phyloP scores from a whole-genome alignment of 1,139 yeast genomes.

The Blastobotrys apis region DNA sequence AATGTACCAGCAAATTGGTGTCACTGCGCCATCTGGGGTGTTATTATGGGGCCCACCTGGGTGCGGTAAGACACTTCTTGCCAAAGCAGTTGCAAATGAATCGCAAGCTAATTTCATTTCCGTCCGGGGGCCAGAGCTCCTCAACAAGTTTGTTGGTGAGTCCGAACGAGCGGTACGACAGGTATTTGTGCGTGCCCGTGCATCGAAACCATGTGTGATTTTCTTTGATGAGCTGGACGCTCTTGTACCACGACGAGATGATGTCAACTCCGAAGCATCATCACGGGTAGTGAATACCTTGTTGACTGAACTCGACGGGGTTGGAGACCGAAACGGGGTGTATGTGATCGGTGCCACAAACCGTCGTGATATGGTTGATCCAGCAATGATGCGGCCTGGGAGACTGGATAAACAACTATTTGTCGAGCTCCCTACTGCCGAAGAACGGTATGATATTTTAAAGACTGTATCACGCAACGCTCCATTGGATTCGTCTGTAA shows the following conservation, averaged over 20 bases:
- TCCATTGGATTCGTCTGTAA: constrained; percentile 64
- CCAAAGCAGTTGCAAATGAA: constrained; percentile 92
- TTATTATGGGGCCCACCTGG: constrained; percentile 99
- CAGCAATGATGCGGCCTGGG: constrained; percentile 97
- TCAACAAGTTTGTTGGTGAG: constrained; percentile 93
- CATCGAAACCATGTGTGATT: constrained; percentile 87
- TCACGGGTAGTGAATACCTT: constrained; percentile 92
- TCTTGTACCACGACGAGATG: constrained; percentile 88
- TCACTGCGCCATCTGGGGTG: constrained; percentile 95
- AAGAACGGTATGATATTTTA: constrained; percentile 76
- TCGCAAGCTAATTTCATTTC: constrained; percentile 90
- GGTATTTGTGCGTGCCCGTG: constrained; percentile 83
- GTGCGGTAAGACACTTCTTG: constrained; percentile 89
- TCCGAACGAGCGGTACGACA: constrained; percentile 87
- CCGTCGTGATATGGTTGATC: constrained; percentile 97
- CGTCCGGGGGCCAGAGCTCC: constrained; percentile 92
- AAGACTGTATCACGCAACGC: constrained; percentile 71
- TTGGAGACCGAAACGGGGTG: constrained; percentile 86
- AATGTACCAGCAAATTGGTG: constrained; percentile 83
- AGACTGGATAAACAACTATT: constrained; percentile 88
- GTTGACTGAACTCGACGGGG: constrained; percentile 89
- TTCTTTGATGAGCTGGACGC: constrained; percentile 97
- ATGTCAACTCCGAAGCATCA: constrained; percentile 78
- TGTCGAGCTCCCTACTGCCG: constrained; percentile 78
- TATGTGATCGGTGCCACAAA: constrained; percentile 96